These are phyloP conservation scores for Vitis riparia DNA, from an alignment of 164 flowering plant genomes.

Conservation along the genomic window DNA sequence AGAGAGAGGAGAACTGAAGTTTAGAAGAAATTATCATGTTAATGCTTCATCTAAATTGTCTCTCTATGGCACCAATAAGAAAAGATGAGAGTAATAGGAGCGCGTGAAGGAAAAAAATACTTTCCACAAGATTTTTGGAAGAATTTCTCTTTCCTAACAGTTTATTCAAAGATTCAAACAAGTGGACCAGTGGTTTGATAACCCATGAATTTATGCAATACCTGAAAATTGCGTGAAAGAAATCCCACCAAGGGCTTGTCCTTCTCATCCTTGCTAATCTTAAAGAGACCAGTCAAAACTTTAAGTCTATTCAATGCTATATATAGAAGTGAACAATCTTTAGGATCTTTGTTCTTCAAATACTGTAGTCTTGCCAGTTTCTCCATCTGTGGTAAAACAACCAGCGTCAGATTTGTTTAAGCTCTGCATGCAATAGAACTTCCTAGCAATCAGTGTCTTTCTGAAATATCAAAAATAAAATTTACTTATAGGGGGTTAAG, in stretches of 20 bases:
- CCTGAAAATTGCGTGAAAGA: conserved; percentile 96
- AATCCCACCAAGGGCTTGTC: conserved; percentile 95
- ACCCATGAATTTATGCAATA: conserved; percentile 20
- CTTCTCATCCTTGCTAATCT: conserved; percentile 92
- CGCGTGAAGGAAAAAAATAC: background rate
- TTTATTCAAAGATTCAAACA: background rate
- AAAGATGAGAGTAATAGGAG: background rate
- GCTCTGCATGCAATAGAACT: too few species aligned
- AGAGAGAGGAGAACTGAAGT: background rate
- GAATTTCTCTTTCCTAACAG: background rate
- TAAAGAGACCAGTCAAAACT: conserved; percentile 93
- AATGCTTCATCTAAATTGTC: background rate
- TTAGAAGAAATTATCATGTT: too few species aligned
- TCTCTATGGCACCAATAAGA: background rate
- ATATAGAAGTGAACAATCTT: conserved; percentile 88
- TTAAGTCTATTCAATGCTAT: conserved; percentile 86
- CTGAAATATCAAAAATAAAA: too few species aligned
- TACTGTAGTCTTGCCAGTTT: conserved; percentile 86
- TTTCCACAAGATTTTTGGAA: background rate
- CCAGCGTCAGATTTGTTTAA: background rate
- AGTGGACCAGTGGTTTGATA: background rate
- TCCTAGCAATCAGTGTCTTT: too few species aligned
- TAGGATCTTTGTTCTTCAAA: conserved; percentile 87
- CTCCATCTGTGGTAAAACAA: conserved; percentile 73
- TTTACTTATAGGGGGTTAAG: too few species aligned